Evolutionary conservation across 306 rosid species (phyloP).

Genomic region (Argentina anserina): DNA sequence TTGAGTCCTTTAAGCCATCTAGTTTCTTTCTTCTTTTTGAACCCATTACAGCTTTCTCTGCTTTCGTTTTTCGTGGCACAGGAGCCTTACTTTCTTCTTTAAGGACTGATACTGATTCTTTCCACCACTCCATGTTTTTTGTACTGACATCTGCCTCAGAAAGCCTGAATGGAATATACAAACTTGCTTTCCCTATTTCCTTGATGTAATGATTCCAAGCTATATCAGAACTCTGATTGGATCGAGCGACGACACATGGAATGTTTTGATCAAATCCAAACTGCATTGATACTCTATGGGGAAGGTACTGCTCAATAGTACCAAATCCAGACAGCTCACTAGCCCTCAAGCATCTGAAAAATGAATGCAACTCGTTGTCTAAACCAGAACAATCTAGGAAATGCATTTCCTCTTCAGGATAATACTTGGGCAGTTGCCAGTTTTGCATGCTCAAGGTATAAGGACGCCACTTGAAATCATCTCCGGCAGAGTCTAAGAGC

Average conservation of each 20-base stretch:
- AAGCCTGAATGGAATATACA: background rate
- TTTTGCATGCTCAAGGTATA: constrained; percentile 22
- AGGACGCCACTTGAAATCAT: constrained; percentile 52
- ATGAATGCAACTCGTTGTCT: constrained; percentile 20
- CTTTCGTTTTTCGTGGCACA: too few species aligned
- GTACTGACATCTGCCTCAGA: background rate
- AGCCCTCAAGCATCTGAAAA: constrained; percentile 33
- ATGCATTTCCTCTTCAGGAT: constrained; percentile 31
- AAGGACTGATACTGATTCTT: background rate
- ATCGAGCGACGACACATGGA: constrained; percentile 10
- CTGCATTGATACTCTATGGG: constrained; percentile 40
- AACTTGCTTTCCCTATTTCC: constrained; percentile 1
- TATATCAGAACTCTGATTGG: background rate
- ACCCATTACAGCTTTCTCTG: too few species aligned
- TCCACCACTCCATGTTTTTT: background rate
- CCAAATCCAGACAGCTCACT: constrained; percentile 42
- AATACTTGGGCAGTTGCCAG: constrained; percentile 19
- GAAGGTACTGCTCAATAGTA: constrained; percentile 39
- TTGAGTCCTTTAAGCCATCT: too few species aligned
- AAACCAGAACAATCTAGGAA: constrained; percentile 5
- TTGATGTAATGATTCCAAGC: constrained; percentile 44
- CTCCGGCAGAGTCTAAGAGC: constrained; percentile 14
- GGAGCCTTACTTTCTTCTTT: too few species aligned
- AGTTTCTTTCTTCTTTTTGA: too few species aligned
- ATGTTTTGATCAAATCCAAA: constrained; percentile 18